These are phyloP conservation scores for Eucalyptus regnans DNA, from an alignment of 345 rosid species.

Conservation along the genomic window DNA sequence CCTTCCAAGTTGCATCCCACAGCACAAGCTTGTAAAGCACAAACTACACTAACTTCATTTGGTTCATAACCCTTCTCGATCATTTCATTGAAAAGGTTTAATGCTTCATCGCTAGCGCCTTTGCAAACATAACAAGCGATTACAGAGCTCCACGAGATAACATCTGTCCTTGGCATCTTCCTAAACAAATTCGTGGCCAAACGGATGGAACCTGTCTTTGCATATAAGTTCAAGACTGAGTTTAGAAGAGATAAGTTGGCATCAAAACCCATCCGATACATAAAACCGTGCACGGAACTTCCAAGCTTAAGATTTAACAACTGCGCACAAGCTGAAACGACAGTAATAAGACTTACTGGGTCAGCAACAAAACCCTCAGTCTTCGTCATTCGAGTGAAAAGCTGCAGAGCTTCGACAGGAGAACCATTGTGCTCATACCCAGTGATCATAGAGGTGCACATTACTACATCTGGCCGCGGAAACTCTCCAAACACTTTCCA, in stretches of 20 bases:
- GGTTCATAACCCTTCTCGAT: slow-evolving; percentile 16
- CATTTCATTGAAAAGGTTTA: slow-evolving; percentile 30
- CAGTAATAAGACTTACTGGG: slow-evolving; percentile 21
- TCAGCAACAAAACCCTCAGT: slow-evolving; percentile 10
- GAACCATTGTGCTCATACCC: slow-evolving; percentile 31
- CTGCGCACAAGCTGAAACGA: slow-evolving; percentile 35
- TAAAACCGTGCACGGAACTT: slow-evolving; percentile 34
- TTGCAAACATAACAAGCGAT: slow-evolving; percentile 28
- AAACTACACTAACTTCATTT: slow-evolving; percentile 20
- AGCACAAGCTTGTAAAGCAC: slow-evolving; percentile 42
- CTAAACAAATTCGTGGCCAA: slow-evolving; percentile 18
- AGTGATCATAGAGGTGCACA: slow-evolving; percentile 46
- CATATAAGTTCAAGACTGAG: slow-evolving; percentile 39
- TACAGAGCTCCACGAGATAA: slow-evolving; percentile 49
- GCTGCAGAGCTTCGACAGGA: slow-evolving; percentile 19
- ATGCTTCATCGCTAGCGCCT: slow-evolving; percentile 20
- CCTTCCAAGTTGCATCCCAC: slow-evolving; percentile 19
- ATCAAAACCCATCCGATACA: slow-evolving; percentile 22
- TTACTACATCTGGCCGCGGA: slow-evolving; percentile 27
- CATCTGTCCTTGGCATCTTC: slow-evolving; percentile 29
- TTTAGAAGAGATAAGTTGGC: slow-evolving; percentile 16
- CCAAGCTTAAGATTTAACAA: slow-evolving; percentile 25
- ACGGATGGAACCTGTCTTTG: slow-evolving; percentile 18
- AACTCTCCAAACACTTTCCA: slow-evolving; percentile 22
- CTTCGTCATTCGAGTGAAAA: slow-evolving; percentile 23